These are phyloP conservation scores for Davidsoniella eucalypti DNA, from an alignment of 2,329 filamentous ascomycete genomes.

Conservation along the genomic window DNA sequence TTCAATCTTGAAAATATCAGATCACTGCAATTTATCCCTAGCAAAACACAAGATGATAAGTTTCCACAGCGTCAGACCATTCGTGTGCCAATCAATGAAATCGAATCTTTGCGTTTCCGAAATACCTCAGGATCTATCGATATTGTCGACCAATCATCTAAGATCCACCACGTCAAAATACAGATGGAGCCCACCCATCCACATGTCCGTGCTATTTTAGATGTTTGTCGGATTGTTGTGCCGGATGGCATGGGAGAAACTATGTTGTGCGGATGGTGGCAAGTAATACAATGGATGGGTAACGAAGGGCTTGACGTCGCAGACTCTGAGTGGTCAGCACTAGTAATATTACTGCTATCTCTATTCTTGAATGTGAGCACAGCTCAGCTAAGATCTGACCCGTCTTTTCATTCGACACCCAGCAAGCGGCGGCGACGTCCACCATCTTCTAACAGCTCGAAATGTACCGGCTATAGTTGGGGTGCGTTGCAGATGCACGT, in stretches of 20 bases:
- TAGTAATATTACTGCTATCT: slow-evolving; percentile 46
- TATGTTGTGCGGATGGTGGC: slow-evolving; percentile 56
- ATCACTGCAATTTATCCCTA: slow-evolving; percentile 39
- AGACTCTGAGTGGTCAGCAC: slow-evolving; percentile 52
- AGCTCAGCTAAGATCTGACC: slow-evolving; percentile 17
- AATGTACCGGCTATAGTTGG: slow-evolving; percentile 23
- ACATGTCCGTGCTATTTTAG: slow-evolving; percentile 44
- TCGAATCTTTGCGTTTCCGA: slow-evolving; percentile 40
- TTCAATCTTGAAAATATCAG: slow-evolving; percentile 43
- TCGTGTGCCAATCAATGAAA: slow-evolving; percentile 29
- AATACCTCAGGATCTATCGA: slow-evolving; percentile 46
- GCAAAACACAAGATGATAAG: slow-evolving; percentile 35
- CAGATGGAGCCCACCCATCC: slow-evolving; percentile 47
- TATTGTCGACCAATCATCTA: slow-evolving; percentile 39
- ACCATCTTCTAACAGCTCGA: neutral
- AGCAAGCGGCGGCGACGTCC: too few relatives aligned
- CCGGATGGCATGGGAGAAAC: slow-evolving; percentile 41
- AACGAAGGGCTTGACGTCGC: slow-evolving; percentile 28
- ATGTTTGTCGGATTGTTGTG: slow-evolving; percentile 47
- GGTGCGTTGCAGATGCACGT: slow-evolving; percentile 30
- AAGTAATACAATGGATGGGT: slow-evolving; percentile 52
- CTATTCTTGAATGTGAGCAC: slow-evolving; percentile 42
- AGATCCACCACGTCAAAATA: slow-evolving; percentile 47
- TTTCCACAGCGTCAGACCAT: slow-evolving; percentile 29
- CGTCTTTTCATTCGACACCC: neutral